Evolutionary conservation across 2,329 filamentous ascomycete species (phyloP).

Genomic region (Stemphylium vesicarium): DNA sequence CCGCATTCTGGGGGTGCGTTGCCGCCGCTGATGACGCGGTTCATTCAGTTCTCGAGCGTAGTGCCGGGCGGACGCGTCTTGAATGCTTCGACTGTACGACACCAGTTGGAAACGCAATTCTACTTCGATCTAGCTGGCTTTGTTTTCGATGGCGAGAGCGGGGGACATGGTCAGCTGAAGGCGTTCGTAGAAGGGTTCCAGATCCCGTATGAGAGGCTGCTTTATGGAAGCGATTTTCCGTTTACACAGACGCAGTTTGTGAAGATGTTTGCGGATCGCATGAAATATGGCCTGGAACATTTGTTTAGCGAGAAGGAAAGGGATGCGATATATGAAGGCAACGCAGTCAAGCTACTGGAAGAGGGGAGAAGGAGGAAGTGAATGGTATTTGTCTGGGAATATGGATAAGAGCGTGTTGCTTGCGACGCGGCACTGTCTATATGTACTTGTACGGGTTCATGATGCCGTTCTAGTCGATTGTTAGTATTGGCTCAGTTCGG

Average conservation of each 20-base stretch:
- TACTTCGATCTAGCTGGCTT: slow-evolving; percentile 62
- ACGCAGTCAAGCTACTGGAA: slow-evolving; percentile 45
- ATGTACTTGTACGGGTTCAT: slow-evolving; percentile 99
- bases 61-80: slow-evolving; percentile 45
- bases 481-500: slow-evolving; percentile 26
- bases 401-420: slow-evolving; percentile 5
- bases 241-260: slow-evolving; percentile 54
- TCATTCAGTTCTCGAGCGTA: slow-evolving; percentile 49
- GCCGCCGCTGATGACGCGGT: slow-evolving; percentile 54
- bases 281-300: slow-evolving; percentile 52
- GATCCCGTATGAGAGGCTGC: slow-evolving; percentile 46
- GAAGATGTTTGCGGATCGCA: slow-evolving; percentile 45
- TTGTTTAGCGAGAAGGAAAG: slow-evolving; percentile 48
- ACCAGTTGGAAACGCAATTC: slow-evolving; percentile 51
- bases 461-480: slow-evolving; percentile 76
- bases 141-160: slow-evolving; percentile 51
- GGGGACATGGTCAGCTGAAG: slow-evolving; percentile 53
- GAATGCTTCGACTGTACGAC: slow-evolving; percentile 34
- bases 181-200: slow-evolving; percentile 54
- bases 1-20: slow-evolving; percentile 58
- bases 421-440: slow-evolving; percentile 27
- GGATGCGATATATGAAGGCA: slow-evolving; percentile 47
- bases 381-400: not conserved
- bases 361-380: slow-evolving; percentile 5
- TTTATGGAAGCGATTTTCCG: slow-evolving; percentile 63